Evolutionary conservation across 2,329 filamentous ascomycete genomes (phyloP).

Genomic region (Pezicula rhizophila): DNA sequence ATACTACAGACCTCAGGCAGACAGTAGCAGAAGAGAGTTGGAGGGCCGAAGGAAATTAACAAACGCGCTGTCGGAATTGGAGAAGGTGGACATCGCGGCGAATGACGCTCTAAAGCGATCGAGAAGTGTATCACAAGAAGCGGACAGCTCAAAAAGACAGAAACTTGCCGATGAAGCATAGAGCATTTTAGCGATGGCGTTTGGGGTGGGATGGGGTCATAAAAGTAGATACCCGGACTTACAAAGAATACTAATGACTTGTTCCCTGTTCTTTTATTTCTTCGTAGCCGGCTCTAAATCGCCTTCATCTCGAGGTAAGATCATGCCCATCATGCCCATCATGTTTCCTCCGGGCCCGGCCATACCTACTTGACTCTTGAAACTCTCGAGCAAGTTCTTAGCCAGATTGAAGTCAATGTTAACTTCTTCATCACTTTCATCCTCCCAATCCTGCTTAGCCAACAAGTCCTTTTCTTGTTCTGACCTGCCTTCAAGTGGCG

Average conservation of each 20-base stretch:
- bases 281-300: slow-evolving; percentile 25
- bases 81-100: slow-evolving; percentile 25
- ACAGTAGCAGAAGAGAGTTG: slow-evolving; percentile 45
- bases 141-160: slow-evolving; percentile 14
- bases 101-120: slow-evolving; percentile 16
- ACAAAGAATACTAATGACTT: slow-evolving; percentile 6
- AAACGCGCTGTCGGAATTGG: slow-evolving; percentile 39
- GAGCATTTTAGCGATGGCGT: slow-evolving; percentile 12
- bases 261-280: slow-evolving; percentile 2
- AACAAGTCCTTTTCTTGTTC: slow-evolving; percentile 13
- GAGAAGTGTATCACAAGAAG: slow-evolving; percentile 13
- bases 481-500: slow-evolving; percentile 23
- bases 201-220: slow-evolving; percentile 4
- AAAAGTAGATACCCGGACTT: slow-evolving; percentile 14
- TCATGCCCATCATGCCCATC: slow-evolving; percentile 77
- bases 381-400: slow-evolving; percentile 85
- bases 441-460: slow-evolving; percentile 26
- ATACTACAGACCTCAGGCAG: slow-evolving; percentile 45
- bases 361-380: slow-evolving; percentile 83
- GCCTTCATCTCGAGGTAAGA: slow-evolving; percentile 73
- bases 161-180: slow-evolving; percentile 10
- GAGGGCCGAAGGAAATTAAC: slow-evolving; percentile 46
- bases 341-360: slow-evolving; percentile 84
- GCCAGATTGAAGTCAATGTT: slow-evolving; percentile 82
- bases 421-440: slow-evolving; percentile 55